Conservation (phyloP, 768 basidiomycete genomes). For the Suillus variegatus region DNA sequence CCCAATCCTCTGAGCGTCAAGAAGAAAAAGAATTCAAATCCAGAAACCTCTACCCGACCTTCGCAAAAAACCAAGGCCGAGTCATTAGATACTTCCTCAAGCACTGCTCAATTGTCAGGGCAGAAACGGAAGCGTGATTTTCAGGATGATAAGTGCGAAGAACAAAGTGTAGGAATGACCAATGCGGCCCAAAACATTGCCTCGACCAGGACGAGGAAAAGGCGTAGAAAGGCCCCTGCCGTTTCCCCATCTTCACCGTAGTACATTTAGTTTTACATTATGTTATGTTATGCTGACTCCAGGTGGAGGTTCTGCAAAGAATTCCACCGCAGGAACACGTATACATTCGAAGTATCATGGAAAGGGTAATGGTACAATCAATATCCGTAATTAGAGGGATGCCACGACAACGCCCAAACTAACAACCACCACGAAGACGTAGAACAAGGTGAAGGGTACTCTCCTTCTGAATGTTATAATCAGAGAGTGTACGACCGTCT, state of each 20-base stretch:
- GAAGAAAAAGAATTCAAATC: constrained; percentile 74
- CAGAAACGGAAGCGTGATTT: constrained; percentile 21
- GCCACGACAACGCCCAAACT: constrained; percentile 10
- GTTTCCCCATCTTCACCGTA: not conserved
- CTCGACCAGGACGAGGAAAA: constrained; percentile 23
- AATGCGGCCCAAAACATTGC: not conserved
- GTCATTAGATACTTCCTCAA: not conserved
- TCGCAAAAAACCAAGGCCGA: not conserved
- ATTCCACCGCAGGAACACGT: not conserved
- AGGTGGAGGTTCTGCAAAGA: not conserved
- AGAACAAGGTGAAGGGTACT: constrained; percentile 68
- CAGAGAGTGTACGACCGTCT: constrained; percentile 75
- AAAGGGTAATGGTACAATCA: constrained; percentile 9
- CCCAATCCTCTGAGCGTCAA: constrained; percentile 93
- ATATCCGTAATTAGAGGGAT: not conserved
- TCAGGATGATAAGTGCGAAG: not conserved
- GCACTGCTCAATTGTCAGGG: not conserved
- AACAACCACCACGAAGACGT: constrained; percentile 79
- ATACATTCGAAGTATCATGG: not conserved
- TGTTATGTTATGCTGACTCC: not conserved
- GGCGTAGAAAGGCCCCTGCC: constrained; percentile 16
- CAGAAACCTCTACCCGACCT: constrained; percentile 3
- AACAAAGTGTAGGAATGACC: not conserved
- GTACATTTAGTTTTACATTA: not conserved
- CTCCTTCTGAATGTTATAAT: constrained; percentile 80